These are phyloP conservation scores for Aureobasidium sp. DNA, from an alignment of 2,329 filamentous ascomycete species.

Conservation along the genomic window DNA sequence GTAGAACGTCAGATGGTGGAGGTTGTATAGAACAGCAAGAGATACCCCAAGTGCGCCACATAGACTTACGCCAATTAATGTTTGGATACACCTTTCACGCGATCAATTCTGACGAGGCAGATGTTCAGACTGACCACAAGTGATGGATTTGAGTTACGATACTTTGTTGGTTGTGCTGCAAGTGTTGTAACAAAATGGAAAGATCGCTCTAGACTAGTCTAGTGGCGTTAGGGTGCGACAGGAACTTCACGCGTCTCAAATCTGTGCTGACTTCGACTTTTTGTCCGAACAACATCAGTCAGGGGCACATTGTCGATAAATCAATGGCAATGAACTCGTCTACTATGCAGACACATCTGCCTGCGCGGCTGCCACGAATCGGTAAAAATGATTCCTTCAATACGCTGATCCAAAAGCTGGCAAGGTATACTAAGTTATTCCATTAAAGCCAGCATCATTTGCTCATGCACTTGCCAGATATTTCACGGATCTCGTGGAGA, in stretches of 20 bases:
- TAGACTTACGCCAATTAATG: neutral
- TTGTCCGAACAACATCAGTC: neutral
- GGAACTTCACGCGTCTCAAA: neutral
- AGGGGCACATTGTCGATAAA: neutral
- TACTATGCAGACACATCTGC: neutral
- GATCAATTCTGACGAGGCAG: neutral
- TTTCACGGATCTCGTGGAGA: conserved; percentile 54
- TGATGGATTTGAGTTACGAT: neutral
- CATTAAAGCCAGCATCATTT: neutral
- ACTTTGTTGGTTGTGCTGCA: neutral
- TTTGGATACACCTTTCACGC: neutral
- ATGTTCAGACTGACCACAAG: neutral
- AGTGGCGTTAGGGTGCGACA: conserved; percentile 6
- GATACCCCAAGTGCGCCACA: conserved; percentile 6
- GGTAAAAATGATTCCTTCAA: conserved; percentile 53
- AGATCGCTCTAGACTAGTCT: neutral
- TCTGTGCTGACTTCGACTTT: neutral
- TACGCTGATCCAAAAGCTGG: conserved; percentile 59
- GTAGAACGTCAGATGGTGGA: neutral
- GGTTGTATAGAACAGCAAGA: neutral
- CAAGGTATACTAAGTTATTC: conserved; percentile 40
- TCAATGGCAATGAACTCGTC: neutral
- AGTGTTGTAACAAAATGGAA: neutral
- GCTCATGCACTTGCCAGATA: conserved; percentile 42
- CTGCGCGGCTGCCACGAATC: conserved; percentile 36